These are phyloP conservation scores for Sporothrix luriei DNA, from an alignment of 2,329 filamentous ascomycete species.

Conservation along the genomic window DNA sequence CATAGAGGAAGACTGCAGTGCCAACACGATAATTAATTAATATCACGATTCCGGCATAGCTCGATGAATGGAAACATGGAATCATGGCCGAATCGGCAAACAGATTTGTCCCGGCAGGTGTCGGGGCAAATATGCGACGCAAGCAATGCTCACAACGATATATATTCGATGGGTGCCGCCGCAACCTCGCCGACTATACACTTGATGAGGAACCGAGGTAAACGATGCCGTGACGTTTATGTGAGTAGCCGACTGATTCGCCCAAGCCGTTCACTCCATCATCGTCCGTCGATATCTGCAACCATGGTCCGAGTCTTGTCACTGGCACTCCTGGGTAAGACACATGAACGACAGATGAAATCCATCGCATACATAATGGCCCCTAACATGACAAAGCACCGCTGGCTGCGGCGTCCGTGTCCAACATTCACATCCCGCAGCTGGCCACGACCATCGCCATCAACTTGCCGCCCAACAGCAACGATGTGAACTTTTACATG, in stretches of 20 bases:
- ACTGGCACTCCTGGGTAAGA: conserved; percentile 1
- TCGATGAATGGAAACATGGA: background rate
- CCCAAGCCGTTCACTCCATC: background rate
- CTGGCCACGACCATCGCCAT: conserved; percentile 38
- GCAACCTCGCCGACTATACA: background rate
- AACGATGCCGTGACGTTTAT: background rate
- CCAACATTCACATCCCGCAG: conserved; percentile 37
- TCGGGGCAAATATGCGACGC: background rate
- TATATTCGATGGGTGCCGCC: background rate
- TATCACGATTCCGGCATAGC: background rate
- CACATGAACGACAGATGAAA: background rate
- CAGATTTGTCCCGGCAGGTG: background rate
- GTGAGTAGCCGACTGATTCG: background rate
- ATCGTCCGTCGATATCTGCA: background rate
- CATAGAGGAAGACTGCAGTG: too few species aligned
- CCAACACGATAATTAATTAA: background rate
- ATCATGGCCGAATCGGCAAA: background rate
- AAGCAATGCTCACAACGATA: background rate
- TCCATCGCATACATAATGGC: background rate
- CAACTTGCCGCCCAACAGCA: conserved; percentile 37
- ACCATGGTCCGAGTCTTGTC: background rate
- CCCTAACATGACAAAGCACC: background rate
- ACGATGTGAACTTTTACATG: conserved; percentile 40
- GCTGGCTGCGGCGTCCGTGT: conserved; percentile 30
- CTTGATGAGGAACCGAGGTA: background rate